These are phyloP conservation scores for bread wheat (Triticum aestivum) DNA, from an alignment of 176 grass and related monocot genomes.

Conservation along the genomic window IWGSC_CS_RefSeq_v2.1 NC_057808.1:398900465-398900964, in stretches of 20 bases:
- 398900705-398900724: background rate
- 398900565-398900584: background rate
- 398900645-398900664: background rate
- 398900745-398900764: background rate
- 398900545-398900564: conserved; percentile 40
- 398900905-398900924: background rate
- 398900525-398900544: conserved; percentile 75
- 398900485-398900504: conserved; percentile 93
- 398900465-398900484: conserved; percentile 72
- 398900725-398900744: background rate
- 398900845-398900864: background rate
- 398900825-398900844: background rate
- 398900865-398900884: no score
- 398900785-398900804: background rate
- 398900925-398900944: background rate
- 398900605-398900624: background rate
- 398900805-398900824: background rate
- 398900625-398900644: background rate
- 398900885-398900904: background rate
- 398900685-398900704: background rate
- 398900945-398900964: background rate
- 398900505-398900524: conserved; percentile 92
- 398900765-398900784: background rate
- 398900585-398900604: background rate
- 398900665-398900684: background rate